Conservation (phyloP, 495 filamentous ascomycete species). For the Thermothielavioides terrestris region DNA sequence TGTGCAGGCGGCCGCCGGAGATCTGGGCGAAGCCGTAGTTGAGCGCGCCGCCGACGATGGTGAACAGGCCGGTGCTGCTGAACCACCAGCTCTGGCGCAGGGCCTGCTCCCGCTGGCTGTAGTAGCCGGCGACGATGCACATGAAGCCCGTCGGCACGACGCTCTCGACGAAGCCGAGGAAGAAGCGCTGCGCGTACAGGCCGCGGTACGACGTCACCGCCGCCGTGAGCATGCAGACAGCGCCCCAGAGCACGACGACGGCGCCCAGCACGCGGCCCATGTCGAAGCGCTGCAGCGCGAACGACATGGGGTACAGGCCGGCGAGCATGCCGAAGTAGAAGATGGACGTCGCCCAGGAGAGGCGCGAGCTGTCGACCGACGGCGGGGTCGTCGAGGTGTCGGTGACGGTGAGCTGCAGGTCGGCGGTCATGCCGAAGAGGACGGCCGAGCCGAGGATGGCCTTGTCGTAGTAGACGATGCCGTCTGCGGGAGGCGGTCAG, state of each 20-base stretch:
- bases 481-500: slow-evolving; percentile 40
- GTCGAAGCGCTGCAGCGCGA: slow-evolving; percentile 56
- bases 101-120: slow-evolving; percentile 47
- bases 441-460: slow-evolving; percentile 64
- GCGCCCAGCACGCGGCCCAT: slow-evolving; percentile 52
- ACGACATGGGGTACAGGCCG: slow-evolving; percentile 65
- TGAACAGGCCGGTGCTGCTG: slow-evolving; percentile 47
- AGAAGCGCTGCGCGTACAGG: slow-evolving; percentile 54
- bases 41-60: slow-evolving; percentile 38
- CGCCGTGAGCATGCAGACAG: slow-evolving; percentile 59
- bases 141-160: slow-evolving; percentile 41
- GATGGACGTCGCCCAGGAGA: slow-evolving; percentile 67
- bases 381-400: slow-evolving; percentile 44
- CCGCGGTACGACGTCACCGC: slow-evolving; percentile 55
- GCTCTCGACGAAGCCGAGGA: slow-evolving; percentile 54
- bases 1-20: slow-evolving; percentile 39
- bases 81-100: slow-evolving; percentile 29
- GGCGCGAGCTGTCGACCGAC: slow-evolving; percentile 49
- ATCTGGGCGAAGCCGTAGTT: slow-evolving; percentile 55
- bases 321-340: slow-evolving; percentile 76
- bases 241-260: slow-evolving; percentile 58
- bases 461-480: slow-evolving; percentile 73
- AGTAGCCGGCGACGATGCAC: slow-evolving; percentile 48
- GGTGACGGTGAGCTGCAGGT: slow-evolving; percentile 48
- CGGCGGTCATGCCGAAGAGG: slow-evolving; percentile 67